Evolutionary conservation across 1,139 yeast species (phyloP), one percentile per base, ranked within the genome.

Genomic region (Pichia sp.): DNA sequence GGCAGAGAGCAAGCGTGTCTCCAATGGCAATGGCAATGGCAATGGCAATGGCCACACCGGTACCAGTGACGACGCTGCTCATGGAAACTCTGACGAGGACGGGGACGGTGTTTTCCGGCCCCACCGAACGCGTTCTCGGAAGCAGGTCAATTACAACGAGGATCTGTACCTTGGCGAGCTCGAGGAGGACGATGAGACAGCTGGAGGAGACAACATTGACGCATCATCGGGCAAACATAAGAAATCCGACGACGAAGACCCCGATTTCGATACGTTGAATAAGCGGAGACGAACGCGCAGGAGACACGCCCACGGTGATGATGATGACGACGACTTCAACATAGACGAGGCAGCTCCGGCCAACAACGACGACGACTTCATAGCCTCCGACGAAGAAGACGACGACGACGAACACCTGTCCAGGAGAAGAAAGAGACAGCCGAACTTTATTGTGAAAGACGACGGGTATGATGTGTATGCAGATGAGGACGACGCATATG

Each of bases 61-160:
- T 26, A 57, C 54, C n/a, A 44, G 47, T 2, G 55, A 55, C 16
- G 40, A 49, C 15, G 30, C 46, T 5, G 53, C 55, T 26, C 54
- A 56, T n/a, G 60, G 56, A 8, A 49, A 30, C 31, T 57, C 51
- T 11, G 61, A 59, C 5, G 60, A 55, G 23, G 74, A 69, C 8
- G 75, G 70, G 2, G 75, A 70, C 13, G 77, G 72, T 15, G 75
- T 65, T 7, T 44, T 58, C 6, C 68, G 61, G 45, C 53, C 62
- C 49, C 66, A 56, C 34, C 56, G 65, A 52, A 63, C 61, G 53
- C 66, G 68, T 51, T 55, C 61, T 46, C 61, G 64, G 30, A 59
- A 59, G 36, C 51, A 61, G 13, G 65, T 70, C 36, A 67, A 67
- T 47, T 70, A 70, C 54, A 69, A 70, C 55, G 74, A 70, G 56